Evolutionary conservation across 2,329 filamentous ascomycete genomes (phyloP).

Genomic region (Nigrograna mackinnonii): DNA sequence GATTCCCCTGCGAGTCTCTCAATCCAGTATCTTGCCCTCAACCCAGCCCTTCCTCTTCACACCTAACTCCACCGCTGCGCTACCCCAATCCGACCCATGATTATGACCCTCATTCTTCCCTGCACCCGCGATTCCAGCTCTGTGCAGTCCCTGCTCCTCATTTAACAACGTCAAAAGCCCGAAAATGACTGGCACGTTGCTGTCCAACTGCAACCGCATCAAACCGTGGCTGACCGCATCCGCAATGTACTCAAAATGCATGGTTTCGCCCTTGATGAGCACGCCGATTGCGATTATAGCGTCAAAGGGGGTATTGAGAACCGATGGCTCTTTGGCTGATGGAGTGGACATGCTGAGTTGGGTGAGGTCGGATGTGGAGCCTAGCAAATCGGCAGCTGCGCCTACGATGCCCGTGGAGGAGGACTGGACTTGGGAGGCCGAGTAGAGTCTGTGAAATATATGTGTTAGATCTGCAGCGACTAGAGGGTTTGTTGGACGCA

Average conservation of each 20-base stretch:
- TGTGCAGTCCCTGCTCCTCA: conserved; percentile 83
- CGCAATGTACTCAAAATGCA: conserved; percentile 99
- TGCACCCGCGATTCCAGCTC: conserved; percentile 70
- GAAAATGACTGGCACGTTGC: conserved; percentile 86
- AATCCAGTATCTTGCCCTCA: conserved; percentile 64
- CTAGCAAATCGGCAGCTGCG: conserved; percentile 77
- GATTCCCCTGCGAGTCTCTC: no score
- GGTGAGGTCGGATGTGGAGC: conserved; percentile 65
- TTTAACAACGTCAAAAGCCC: conserved; percentile 86
- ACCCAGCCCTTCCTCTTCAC: conserved; percentile 85
- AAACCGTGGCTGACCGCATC: conserved; percentile 88
- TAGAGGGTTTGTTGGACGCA: conserved; percentile 45
- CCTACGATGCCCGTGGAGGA: conserved; percentile 60
- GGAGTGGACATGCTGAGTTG: conserved; percentile 33
- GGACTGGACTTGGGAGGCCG: conserved; percentile 83
- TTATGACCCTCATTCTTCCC: conserved; percentile 68
- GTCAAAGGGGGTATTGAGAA: conserved; percentile 71
- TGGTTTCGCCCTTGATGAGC: conserved; percentile 97
- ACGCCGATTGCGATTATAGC: conserved; percentile 95
- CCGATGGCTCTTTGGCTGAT: conserved; percentile 26
- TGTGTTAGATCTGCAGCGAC: conserved; percentile 1
- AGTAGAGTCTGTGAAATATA: conserved; percentile 66
- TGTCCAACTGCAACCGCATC: conserved; percentile 92
- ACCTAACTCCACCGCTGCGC: conserved; percentile 91
- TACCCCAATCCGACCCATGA: conserved; percentile 95